A percentile compares a stretch with the other conserved stretches of the same genome.
phyloP scores from a whole-genome alignment of 2,329 filamentous ascomycete genomes.

The Curvularia sp. region DNA sequence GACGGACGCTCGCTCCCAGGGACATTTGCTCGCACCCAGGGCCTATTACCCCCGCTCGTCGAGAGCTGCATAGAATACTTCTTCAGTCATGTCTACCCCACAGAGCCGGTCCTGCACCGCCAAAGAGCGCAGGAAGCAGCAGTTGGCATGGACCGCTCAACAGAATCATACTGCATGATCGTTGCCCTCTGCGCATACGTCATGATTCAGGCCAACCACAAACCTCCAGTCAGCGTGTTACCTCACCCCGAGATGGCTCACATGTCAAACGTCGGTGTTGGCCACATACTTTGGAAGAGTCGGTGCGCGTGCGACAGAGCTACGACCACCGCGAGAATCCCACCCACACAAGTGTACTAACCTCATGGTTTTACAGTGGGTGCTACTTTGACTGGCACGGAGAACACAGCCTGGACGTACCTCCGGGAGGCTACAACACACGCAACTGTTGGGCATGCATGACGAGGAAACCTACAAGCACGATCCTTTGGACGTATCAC shows the following conservation, averaged over 20 bases:
- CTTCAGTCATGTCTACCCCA: constrained; percentile 68
- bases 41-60: constrained; percentile 60
- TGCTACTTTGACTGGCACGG: constrained; percentile 67
- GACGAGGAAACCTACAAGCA: constrained; percentile 63
- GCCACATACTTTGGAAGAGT: constrained; percentile 66
- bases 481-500: constrained; percentile 60
- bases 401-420: constrained; percentile 68
- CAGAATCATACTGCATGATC: constrained; percentile 66
- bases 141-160: constrained; percentile 58
- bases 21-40: constrained; percentile 55
- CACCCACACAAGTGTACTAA: constrained; percentile 64
- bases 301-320: constrained; percentile 61
- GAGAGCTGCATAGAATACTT: constrained; percentile 66
- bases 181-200: constrained; percentile 60
- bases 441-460: constrained; percentile 65
- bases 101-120: constrained; percentile 66
- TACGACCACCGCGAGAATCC: constrained; percentile 66
- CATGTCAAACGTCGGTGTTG: constrained; percentile 55
- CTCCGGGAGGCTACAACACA: constrained; percentile 67
- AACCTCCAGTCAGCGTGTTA: constrained; percentile 53
- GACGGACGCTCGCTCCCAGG: constrained; percentile 53
- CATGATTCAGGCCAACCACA: constrained; percentile 58
- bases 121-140: constrained; percentile 61
- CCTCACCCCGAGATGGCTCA: constrained; percentile 54
- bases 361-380: constrained; percentile 67